Evolutionary conservation across 345 rosid genomes (phyloP), one percentile per base, ranked within the genome.

Genomic region (Eucalyptus grandis): DNA sequence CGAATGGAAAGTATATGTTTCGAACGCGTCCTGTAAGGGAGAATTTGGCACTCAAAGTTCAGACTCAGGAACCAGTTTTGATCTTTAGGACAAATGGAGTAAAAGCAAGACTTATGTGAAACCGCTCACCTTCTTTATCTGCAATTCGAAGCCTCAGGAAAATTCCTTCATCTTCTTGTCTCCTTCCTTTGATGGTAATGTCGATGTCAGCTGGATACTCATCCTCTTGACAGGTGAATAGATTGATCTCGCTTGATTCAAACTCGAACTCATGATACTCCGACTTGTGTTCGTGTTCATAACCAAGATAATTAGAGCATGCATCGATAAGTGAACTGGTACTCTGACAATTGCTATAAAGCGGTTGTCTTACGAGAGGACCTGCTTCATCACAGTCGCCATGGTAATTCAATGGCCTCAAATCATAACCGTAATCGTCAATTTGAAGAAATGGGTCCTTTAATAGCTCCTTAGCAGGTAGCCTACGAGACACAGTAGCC

Each of bases 1-100:
- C 98, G 90, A 97, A 98, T 3, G 97, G 95, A 93, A 98, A 98
- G 94, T 97, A 96, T 88, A 98, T 98, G 93, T 97, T 97, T 58
- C 98, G 92, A 67, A 97, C 86, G 53, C 94, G 90, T 24, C 98
- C 99, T 98, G 96, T 88, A 92, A 11, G 69, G 31, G 88, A 72
- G 86, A 89, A 86, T 46, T 81, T 88, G 88, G 49, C 34, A 72
- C 24, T 87, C 40, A 37, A 51, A 49, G 69, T 87, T 83, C 31
- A 40, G 60, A 51, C 50, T 31, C 58, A 43, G 44, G 14, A 85
- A 37, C n/a, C 14, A 6, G 60, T 40, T 37, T 46, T 65, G 30
- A n/a, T 27, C 24, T 34, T 34, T 21, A 86, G n/a, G 85, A 46
- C 24, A 67, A 86, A 21, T 85, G 14, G 49, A 22, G 53, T 81